Evolutionary conservation across 352 stramenopile species (phyloP).

Genomic region (Globisporangium emineosum): DNA sequence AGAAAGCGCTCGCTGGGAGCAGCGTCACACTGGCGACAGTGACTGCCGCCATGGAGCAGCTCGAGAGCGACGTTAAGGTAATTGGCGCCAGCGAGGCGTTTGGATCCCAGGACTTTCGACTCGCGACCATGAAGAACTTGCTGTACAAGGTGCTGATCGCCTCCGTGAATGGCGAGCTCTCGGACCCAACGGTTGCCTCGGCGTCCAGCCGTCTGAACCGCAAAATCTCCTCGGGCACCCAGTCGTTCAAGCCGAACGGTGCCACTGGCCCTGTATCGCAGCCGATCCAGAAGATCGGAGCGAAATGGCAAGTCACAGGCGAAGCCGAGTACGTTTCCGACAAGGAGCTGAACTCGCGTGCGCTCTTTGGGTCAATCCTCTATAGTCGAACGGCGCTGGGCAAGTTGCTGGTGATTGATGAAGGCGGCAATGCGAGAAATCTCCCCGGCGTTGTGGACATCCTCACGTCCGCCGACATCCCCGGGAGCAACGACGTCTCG

Average conservation of each 20-base stretch:
- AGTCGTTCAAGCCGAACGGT: constrained; percentile 47
- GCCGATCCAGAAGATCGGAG: constrained; percentile 50
- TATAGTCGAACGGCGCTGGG: constrained; percentile 78
- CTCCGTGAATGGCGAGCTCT: constrained; percentile 23
- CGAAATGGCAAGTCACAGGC: constrained; percentile 56
- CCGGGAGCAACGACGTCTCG: constrained; percentile 85
- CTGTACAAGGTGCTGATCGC: constrained; percentile 94
- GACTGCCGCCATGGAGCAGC: constrained; percentile 73
- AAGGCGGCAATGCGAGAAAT: constrained; percentile 92
- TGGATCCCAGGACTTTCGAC: constrained; percentile 20
- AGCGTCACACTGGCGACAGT: constrained; percentile 75
- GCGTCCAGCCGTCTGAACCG: constrained; percentile 25
- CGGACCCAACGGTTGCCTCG: constrained; percentile 19
- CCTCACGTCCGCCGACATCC: constrained; percentile 73
- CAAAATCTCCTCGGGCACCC: constrained; percentile 41
- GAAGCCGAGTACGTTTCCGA: constrained; percentile 53
- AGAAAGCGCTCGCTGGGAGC: constrained; percentile 74
- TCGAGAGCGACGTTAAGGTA: constrained; percentile 80
- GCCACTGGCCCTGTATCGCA: constrained; percentile 38
- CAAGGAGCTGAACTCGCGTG: constrained; percentile 47
- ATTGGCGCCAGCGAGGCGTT: constrained; percentile 33
- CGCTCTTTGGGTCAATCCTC: constrained; percentile 85
- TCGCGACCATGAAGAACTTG: constrained; percentile 60
- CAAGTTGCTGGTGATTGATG: constrained; percentile 92
- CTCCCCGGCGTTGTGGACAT: constrained; percentile 87